Evolutionary conservation across 2,329 filamentous ascomycete species (phyloP).

Genomic region (Pleurostoma richardsiae): DNA sequence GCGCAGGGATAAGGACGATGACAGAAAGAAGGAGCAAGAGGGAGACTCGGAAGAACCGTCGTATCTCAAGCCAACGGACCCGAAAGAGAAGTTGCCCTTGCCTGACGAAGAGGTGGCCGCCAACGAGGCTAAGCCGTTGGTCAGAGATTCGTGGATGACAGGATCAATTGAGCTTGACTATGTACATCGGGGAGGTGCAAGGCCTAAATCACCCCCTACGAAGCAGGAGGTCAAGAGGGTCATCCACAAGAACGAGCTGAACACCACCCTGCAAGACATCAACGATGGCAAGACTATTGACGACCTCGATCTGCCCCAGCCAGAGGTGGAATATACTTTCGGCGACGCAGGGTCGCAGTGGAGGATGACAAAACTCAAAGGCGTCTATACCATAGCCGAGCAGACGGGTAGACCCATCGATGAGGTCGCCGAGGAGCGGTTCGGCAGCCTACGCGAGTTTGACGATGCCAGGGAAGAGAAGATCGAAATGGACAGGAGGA

Average conservation of each 20-base stretch:
- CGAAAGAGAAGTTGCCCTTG: conserved; percentile 44
- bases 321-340: conserved; percentile 75
- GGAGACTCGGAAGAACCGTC: conserved; percentile 26
- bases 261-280: conserved; percentile 57
- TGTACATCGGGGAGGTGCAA: conserved; percentile 55
- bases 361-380: conserved; percentile 93
- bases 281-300: conserved; percentile 51
- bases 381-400: conserved; percentile 74
- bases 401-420: conserved; percentile 70
- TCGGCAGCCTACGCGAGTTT: conserved; percentile 76
- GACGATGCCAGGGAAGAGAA: conserved; percentile 92
- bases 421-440: conserved; percentile 77
- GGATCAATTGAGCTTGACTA: conserved; percentile 81
- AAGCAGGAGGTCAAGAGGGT: conserved; percentile 62
- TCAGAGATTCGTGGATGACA: conserved; percentile 93
- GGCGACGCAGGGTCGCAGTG: conserved; percentile 87
- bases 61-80: conserved; percentile 36
- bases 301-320: conserved; percentile 46
- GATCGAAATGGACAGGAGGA: conserved; percentile 78
- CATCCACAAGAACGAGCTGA: conserved; percentile 78
- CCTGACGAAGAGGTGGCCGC: conserved; percentile 30
- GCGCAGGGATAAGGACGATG: conserved; percentile 11
- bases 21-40: conserved; percentile 9
- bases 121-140: conserved; percentile 31
- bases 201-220: conserved; percentile 44